These are phyloP conservation scores for Grosmannia penicillata DNA, from an alignment of 2,329 filamentous ascomycete genomes.

Conservation along the genomic window DNA sequence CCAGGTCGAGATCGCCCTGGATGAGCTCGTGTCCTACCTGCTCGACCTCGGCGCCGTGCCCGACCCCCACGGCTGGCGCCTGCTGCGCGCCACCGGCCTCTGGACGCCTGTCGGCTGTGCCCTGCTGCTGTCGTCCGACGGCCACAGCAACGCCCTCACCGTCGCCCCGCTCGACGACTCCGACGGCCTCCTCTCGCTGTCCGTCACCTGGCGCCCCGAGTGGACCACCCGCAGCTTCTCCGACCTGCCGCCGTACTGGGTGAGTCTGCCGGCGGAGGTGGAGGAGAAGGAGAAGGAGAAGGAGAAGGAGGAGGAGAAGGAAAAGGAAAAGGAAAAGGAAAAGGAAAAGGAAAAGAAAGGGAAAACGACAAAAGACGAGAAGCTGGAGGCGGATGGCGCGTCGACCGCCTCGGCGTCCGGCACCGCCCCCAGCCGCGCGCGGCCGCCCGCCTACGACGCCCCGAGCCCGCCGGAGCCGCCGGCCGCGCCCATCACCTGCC, in stretches of 20 bases:
- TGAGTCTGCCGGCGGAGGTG: slow-evolving; percentile 23
- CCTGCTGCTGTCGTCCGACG: slow-evolving; percentile 37
- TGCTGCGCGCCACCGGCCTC: slow-evolving; percentile 39
- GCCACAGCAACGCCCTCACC: slow-evolving; percentile 31
- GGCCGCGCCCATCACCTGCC: slow-evolving; percentile 26
- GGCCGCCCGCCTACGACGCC: neutral
- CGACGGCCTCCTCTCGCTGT: slow-evolving; percentile 43
- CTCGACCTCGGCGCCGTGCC: slow-evolving; percentile 49
- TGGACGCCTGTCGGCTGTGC: slow-evolving; percentile 46
- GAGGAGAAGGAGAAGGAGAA: neutral
- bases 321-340: neutral
- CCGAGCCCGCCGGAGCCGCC: slow-evolving; percentile 13
- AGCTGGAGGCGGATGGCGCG: neutral
- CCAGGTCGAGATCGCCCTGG: slow-evolving; percentile 38
- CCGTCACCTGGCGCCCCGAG: slow-evolving; percentile 37
- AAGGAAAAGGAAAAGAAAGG: slow-evolving; percentile 1
- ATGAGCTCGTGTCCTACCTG: slow-evolving; percentile 45
- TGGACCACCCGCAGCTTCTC: slow-evolving; percentile 37
- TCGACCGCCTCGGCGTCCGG: neutral
- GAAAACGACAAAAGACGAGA: neutral
- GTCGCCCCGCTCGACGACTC: slow-evolving; percentile 43
- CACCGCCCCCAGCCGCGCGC: neutral
- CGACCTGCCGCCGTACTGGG: slow-evolving; percentile 46
- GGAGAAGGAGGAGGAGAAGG: neutral
- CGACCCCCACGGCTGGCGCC: slow-evolving; percentile 40